phyloP scores from a whole-genome alignment of 306 rosid genomes.

The Quercus berberidifolia region DNA sequence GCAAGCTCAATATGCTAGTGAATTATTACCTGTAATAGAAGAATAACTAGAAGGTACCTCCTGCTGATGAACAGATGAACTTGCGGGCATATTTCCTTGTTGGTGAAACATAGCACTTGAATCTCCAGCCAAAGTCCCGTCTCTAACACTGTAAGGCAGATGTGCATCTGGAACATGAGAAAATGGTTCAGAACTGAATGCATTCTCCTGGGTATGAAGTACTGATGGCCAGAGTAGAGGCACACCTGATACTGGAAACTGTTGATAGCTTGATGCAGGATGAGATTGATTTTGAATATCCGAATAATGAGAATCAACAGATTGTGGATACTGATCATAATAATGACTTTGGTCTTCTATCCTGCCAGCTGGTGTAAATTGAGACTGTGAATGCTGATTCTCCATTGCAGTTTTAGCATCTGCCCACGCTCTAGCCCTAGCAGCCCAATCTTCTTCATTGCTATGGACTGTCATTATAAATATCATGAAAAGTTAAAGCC shows the following conservation, averaged over 20 bases:
- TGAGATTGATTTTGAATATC: slow-evolving; percentile 63
- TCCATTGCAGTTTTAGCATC: slow-evolving; percentile 76
- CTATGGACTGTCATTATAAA: slow-evolving; percentile 27
- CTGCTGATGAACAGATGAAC: slow-evolving; percentile 90
- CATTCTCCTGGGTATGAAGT: slow-evolving; percentile 48
- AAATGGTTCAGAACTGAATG: slow-evolving; percentile 46
- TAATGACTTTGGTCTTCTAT: slow-evolving; percentile 69
- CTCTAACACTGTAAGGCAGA: slow-evolving; percentile 45
- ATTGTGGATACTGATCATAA: slow-evolving; percentile 67
- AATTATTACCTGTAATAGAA: slow-evolving; percentile 95
- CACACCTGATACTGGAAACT: slow-evolving; percentile 53
- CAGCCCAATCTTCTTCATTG: slow-evolving; percentile 95
- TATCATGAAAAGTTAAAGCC: not conserved
- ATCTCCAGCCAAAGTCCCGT: slow-evolving; percentile 50
- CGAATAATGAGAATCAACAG: slow-evolving; percentile 40
- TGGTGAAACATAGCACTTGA: slow-evolving; percentile 49
- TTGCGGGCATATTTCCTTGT: slow-evolving; percentile 55
- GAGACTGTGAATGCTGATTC: slow-evolving; percentile 66
- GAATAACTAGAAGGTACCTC: slow-evolving; percentile 99
- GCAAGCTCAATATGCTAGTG: slow-evolving; percentile 51
- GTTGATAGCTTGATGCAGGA: slow-evolving; percentile 63
- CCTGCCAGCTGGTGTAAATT: slow-evolving; percentile 58
- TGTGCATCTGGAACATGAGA: slow-evolving; percentile 57
- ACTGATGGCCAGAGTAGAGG: slow-evolving; percentile 43
- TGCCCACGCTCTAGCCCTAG: slow-evolving; percentile 98